These are phyloP conservation scores for Aspergillus neoniger DNA, from an alignment of 2,329 filamentous ascomycete species.

Conservation along the genomic window DNA sequence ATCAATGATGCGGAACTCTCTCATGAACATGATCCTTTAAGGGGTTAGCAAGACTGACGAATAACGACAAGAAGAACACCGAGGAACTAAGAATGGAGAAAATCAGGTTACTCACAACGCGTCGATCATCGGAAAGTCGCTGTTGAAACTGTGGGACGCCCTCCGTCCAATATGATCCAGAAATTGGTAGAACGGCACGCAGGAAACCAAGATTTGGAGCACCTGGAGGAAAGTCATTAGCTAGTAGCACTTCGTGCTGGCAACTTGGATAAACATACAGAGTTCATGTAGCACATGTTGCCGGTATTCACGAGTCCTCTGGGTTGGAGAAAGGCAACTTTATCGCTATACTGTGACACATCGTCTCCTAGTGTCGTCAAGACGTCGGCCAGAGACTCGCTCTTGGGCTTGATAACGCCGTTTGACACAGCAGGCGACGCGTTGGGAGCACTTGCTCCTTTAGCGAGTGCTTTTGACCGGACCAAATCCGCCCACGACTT, in stretches of 20 bases:
- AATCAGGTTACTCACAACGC: conserved; percentile 68
- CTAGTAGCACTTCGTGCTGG: conserved; percentile 37
- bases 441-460: conserved; percentile 31
- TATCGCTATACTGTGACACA: conserved; percentile 57
- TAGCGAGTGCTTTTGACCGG: conserved; percentile 50
- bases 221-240: conserved; percentile 57
- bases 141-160: conserved; percentile 89
- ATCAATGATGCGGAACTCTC: conserved; percentile 84
- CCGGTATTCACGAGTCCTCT: conserved; percentile 93
- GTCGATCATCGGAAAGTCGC: conserved; percentile 88
- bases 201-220: conserved; percentile 92
- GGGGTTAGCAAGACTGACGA: conserved; percentile 11
- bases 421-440: conserved; percentile 35
- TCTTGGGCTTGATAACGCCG: conserved; percentile 51
- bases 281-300: conserved; percentile 99
- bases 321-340: conserved; percentile 83
- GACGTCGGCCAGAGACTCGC: conserved; percentile 71
- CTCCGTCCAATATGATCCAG: conserved; percentile 82
- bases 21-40: conserved; percentile 87
- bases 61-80: neutral
- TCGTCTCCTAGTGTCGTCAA: conserved; percentile 72
- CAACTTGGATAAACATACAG: conserved; percentile 61
- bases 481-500: conserved; percentile 72
- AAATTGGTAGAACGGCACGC: conserved; percentile 91
- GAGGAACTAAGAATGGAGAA: neutral